Evolutionary conservation across 768 basidiomycete species (phyloP), one percentile per base, ranked within the genome.

Genomic region (Myochromella boudieri): DNA sequence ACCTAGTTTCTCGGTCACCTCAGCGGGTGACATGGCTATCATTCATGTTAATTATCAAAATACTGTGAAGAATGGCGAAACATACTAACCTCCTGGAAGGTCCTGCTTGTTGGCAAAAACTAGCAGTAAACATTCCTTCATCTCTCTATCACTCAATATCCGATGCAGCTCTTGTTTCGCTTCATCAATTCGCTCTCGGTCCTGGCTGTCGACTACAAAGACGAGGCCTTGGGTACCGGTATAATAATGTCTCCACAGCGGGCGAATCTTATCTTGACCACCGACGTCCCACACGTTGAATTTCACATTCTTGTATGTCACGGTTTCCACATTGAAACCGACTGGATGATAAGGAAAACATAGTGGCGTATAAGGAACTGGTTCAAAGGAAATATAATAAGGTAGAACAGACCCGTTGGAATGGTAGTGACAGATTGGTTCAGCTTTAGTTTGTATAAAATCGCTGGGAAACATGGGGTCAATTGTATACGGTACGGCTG

Each of bases 81-180:
- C 33, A 14, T 6, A 74, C 84, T 57, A 58, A 95, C 95, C 95
- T 68, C 91, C 93, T 6, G 93, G 93, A 57, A 98, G 71, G 80
- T 98, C 95, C 70, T 98, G 95, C 74, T 98, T 98, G 74, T 98
- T 98, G 26, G 95, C 95, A 68, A 98, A 98, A n/a, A 98, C 95
- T 50, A 98, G 85, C 62, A 98, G 65, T 45, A 98, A 66, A 64
- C 95, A 97, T 55, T 97, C 95, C 70, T 91, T 93, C 95, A 98
- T 97, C 69, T 98, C 95, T 52, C 95, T 76, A 66, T 98, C 95
- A 56, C 89, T 87, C 67, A 98, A 75, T 71, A 98, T 97, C 51
- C 94, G 82, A 62, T 97, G 95, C 22, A 98, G 73, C 69, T 98
- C 95, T 62, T 89, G 86, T 62, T 93, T 89, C 28, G 95, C 95